phyloP scores from a whole-genome alignment of 2,329 filamentous ascomycete genomes.

The Xylariaceae sp. region DNA sequence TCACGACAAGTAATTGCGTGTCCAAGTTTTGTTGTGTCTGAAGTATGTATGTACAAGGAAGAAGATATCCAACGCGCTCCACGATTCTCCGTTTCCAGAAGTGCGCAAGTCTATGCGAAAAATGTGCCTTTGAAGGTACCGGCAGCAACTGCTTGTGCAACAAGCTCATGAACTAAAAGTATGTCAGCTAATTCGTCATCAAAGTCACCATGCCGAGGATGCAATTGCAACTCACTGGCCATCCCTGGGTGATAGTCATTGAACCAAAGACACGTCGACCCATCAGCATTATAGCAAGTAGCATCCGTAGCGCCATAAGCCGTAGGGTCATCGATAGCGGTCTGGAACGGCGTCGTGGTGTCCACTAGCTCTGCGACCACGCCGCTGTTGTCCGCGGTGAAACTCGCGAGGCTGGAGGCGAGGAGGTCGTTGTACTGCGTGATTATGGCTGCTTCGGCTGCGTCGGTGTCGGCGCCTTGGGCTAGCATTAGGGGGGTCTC shows the following conservation, averaged over 20 bases:
- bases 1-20: too few species aligned
- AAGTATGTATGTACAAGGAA: too few species aligned
- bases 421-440: neutral
- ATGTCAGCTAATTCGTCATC: neutral
- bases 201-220: neutral
- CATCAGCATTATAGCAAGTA: neutral
- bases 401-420: neutral
- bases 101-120: neutral
- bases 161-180: neutral
- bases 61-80: too few species aligned
- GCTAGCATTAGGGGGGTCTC: neutral
- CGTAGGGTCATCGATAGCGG: neutral
- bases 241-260: neutral
- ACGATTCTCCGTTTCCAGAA: too few species aligned
- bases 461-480: neutral
- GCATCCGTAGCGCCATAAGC: neutral
- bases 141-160: neutral
- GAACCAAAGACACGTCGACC: neutral
- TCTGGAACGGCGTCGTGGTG: neutral
- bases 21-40: too few species aligned
- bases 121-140: neutral
- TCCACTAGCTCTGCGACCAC: neutral
- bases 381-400: neutral
- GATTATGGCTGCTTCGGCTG: neutral
- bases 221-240: neutral